Conservation (phyloP, 163 green algal species). For the Chlorella variabilis region DNA sequence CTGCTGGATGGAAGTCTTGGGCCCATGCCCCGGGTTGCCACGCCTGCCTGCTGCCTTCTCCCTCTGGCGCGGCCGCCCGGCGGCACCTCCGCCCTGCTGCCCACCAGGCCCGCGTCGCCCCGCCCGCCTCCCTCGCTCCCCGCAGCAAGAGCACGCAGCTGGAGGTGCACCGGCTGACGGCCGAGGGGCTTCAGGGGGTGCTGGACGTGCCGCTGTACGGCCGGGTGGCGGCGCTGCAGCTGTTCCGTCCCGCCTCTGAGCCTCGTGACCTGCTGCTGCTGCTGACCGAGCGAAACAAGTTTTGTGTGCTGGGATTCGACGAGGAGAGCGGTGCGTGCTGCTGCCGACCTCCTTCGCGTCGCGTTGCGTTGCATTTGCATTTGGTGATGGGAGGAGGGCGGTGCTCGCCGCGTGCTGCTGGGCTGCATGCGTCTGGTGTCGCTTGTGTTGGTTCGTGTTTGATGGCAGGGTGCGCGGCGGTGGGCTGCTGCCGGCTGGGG, state of each 20-base stretch:
- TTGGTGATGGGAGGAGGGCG: too few relatives aligned
- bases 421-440: too few relatives aligned
- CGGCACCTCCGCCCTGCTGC: too few relatives aligned
- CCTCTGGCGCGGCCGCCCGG: too few relatives aligned
- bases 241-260: slow-evolving; percentile 83
- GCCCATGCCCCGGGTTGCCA: not conserved
- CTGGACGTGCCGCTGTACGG: slow-evolving; percentile 96
- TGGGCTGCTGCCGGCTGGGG: too few relatives aligned
- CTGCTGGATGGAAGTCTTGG: too few relatives aligned
- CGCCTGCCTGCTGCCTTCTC: too few relatives aligned
- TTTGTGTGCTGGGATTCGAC: slow-evolving; percentile 91
- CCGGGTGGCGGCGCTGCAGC: slow-evolving; percentile 83
- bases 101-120: too few relatives aligned
- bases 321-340: slow-evolving; percentile 45
- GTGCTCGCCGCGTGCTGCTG: too few relatives aligned
- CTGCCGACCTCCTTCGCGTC: not conserved
- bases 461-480: too few relatives aligned
- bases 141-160: slow-evolving; percentile 89
- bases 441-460: too few relatives aligned
- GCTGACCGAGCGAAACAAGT: slow-evolving; percentile 91
- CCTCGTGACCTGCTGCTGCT: slow-evolving; percentile 89
- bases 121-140: too few relatives aligned
- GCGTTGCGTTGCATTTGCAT: slow-evolving; percentile 1
- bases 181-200: slow-evolving; percentile 83
- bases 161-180: slow-evolving; percentile 90